Conservation (phyloP, 306 rosid genomes). For the Lotus japonicus region DNA sequence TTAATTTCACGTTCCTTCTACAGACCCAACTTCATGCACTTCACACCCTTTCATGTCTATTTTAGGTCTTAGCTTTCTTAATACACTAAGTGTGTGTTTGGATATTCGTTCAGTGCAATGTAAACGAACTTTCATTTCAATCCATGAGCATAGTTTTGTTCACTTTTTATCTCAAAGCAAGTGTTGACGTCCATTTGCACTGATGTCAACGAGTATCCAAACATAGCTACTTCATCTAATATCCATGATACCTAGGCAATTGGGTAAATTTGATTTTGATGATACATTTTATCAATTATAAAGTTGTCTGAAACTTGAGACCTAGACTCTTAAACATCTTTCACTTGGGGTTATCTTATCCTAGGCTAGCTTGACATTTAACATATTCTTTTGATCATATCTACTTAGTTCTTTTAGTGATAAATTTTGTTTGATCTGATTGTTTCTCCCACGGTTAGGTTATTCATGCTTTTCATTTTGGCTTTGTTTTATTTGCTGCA, state of each 20-base stretch:
- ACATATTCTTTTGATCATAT: neutral
- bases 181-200: too few relatives aligned
- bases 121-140: too few relatives aligned
- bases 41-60: neutral
- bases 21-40: slow-evolving; percentile 2
- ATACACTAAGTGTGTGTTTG: neutral
- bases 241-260: neutral
- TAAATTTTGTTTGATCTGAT: slow-evolving; percentile 10
- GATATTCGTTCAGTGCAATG: too few relatives aligned
- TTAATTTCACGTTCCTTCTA: neutral
- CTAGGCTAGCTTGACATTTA: neutral
- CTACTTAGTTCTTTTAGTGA: neutral
- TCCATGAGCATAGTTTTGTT: too few relatives aligned
- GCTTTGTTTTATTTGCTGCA: slow-evolving; percentile 5
- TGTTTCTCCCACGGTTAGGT: neutral
- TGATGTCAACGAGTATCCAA: too few relatives aligned
- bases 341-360: slow-evolving; percentile 21
- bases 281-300: too few relatives aligned
- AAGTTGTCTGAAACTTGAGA: neutral
- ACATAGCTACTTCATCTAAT: too few relatives aligned
- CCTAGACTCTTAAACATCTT: neutral
- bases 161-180: too few relatives aligned
- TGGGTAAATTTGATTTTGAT: too few relatives aligned
- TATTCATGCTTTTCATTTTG: neutral
- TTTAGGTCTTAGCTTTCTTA: neutral